These are phyloP conservation scores for Apiotrichum brassicae DNA, from an alignment of 1,284 basidiomycete species.

Conservation along the genomic window DNA sequence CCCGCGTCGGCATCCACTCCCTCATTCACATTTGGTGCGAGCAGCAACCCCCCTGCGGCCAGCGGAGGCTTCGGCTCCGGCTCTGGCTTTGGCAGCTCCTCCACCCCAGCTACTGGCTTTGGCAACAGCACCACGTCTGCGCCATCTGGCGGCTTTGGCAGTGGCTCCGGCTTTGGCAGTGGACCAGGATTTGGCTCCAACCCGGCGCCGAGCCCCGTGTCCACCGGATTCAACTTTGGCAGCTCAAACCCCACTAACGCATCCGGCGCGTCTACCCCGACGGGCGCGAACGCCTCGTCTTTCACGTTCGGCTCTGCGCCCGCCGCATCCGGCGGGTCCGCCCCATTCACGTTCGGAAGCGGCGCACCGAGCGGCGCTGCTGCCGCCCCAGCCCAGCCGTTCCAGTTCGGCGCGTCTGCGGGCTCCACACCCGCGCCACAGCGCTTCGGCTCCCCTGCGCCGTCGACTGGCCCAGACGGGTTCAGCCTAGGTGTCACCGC, in stretches of 20 bases:
- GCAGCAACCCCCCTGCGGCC: neutral
- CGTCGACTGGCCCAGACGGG: constrained; percentile 8
- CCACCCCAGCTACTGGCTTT: neutral
- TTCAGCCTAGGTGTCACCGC: constrained; percentile 23
- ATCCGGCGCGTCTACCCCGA: constrained; percentile 3
- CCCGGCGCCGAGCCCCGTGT: neutral
- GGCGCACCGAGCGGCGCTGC: neutral
- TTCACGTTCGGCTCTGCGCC: constrained; percentile 21
- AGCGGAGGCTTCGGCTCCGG: neutral
- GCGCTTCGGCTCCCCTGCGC: constrained; percentile 22
- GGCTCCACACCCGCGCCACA: neutral
- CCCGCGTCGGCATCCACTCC: constrained; percentile 4
- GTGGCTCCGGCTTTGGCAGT: constrained; percentile 1
- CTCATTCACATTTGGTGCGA: constrained; percentile 2
- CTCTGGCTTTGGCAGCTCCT: neutral
- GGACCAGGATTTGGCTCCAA: neutral
- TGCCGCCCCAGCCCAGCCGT: constrained; percentile 2
- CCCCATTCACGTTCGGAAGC: constrained; percentile 16
- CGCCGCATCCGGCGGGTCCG: neutral
- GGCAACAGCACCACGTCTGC: neutral
- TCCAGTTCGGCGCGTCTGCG: constrained; percentile 12
- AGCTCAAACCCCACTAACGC: constrained; percentile 3
- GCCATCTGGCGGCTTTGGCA: neutral
- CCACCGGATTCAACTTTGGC: constrained; percentile 18
- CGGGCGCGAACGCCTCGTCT: constrained; percentile 1